Evolutionary conservation across 192 early-diverging fungal genomes (phyloP).

Genomic region (Entomortierella lignicola): DNA sequence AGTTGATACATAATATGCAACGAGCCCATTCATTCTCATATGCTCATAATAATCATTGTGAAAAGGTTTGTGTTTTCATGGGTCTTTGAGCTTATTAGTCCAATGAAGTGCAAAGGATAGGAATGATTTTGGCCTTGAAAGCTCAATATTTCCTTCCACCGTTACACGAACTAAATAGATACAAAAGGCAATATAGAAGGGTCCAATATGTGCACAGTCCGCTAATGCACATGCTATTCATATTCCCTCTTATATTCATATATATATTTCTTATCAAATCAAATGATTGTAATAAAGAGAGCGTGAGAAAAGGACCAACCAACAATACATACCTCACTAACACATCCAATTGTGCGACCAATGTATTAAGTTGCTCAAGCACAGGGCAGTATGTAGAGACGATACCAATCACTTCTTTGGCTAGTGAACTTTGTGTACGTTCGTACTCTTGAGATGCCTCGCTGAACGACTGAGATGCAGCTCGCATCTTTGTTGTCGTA

Average conservation of each 20-base stretch:
- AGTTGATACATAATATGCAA: not conserved
- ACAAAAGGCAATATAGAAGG: not conserved
- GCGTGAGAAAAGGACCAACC: not conserved
- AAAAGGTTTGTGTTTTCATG: not conserved
- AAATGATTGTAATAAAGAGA: not conserved
- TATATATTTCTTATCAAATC: no score
- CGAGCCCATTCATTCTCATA: not conserved
- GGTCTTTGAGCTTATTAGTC: not conserved
- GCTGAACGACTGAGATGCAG: constrained; percentile 69
- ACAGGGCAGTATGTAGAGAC: constrained; percentile 87
- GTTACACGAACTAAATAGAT: constrained; percentile 21
- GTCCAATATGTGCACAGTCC: not conserved
- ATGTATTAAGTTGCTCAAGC: constrained; percentile 80
- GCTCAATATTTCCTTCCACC: not conserved
- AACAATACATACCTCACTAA: constrained; percentile 73
- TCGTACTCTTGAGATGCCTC: constrained; percentile 75
- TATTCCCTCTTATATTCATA: no score
- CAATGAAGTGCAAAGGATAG: not conserved
- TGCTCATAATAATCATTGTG: not conserved
- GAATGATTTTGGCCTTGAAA: not conserved
- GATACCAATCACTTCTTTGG: constrained; percentile 89
- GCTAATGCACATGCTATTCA: no score
- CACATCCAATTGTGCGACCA: constrained; percentile 89
- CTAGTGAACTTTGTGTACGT: constrained; percentile 75
- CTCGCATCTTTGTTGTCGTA: constrained; percentile 78